Percentiles rank a stretch among this genome's conserved stretches.
Conservation (phyloP, 176 grass and related monocot genomes). For the Bolboschoenus planiculmis region DNA sequence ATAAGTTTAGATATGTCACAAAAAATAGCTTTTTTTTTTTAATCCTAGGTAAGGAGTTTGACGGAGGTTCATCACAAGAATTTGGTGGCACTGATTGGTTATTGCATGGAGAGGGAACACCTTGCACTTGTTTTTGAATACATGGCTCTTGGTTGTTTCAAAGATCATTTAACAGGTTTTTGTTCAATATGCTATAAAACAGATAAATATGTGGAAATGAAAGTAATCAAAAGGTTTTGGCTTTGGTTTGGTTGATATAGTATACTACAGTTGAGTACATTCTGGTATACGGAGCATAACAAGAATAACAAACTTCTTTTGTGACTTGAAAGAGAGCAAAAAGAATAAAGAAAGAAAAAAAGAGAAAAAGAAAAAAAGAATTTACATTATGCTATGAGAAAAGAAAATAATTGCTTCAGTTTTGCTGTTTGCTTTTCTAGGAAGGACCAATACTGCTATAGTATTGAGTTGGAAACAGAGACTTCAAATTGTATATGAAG, state of each 20-base stretch:
- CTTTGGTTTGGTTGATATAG: not conserved
- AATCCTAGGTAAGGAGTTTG: constrained; percentile 26
- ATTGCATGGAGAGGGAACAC: too few species aligned
- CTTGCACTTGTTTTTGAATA: constrained; percentile 35
- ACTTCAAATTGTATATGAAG: constrained; percentile 34
- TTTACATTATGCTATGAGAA: not conserved
- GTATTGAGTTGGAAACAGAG: constrained; percentile 25
- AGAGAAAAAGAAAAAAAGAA: too few species aligned
- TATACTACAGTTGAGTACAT: not conserved
- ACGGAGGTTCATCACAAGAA: constrained; percentile 35
- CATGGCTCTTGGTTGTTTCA: constrained; percentile 29
- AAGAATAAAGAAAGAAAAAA: too few species aligned
- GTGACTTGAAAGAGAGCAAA: too few species aligned
- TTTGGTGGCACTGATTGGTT: constrained; percentile 31
- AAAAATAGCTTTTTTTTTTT: not conserved
- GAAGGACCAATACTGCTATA: constrained; percentile 8
- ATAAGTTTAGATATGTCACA: not conserved
- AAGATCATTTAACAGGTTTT: constrained; percentile 35
- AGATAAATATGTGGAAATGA: not conserved
- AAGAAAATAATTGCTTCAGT: not conserved
- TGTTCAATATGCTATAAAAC: not conserved
- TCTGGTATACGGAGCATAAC: not conserved
- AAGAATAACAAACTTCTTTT: too few species aligned
- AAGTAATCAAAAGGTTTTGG: too few species aligned
- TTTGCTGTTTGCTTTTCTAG: not conserved